Evolutionary conservation across 192 early-diverging fungal genomes (phyloP).

Genomic region (Mortierella alpina): DNA sequence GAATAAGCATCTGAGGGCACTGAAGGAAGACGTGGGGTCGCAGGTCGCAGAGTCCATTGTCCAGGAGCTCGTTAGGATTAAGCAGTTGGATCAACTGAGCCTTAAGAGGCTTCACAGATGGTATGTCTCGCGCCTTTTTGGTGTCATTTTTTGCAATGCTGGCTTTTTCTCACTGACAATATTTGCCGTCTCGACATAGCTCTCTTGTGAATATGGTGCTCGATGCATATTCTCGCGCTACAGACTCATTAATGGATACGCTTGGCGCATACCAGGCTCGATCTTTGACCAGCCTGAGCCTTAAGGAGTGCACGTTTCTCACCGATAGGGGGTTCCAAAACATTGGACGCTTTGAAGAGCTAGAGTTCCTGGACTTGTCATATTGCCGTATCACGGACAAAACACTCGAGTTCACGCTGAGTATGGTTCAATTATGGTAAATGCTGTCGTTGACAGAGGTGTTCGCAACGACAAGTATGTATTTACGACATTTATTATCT

Average conservation of each 20-base stretch:
- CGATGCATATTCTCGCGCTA: conserved; percentile 58
- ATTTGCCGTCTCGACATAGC: conserved; percentile 14
- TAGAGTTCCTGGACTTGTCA: conserved; percentile 59
- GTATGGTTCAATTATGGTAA: neutral
- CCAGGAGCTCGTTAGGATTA: conserved; percentile 49
- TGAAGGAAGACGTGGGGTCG: conserved; percentile 27
- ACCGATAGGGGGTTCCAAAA: conserved; percentile 57
- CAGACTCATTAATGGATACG: conserved; percentile 59
- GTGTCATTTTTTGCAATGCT: conserved; percentile 18
- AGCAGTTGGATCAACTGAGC: conserved; percentile 47
- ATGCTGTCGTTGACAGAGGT: neutral
- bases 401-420: conserved; percentile 32
- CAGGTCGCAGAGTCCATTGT: conserved; percentile 32
- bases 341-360: conserved; percentile 47
- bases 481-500: neutral
- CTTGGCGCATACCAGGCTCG: conserved; percentile 44
- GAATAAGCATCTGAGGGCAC: conserved; percentile 11
- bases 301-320: conserved; percentile 56
- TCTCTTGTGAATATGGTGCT: conserved; percentile 54
- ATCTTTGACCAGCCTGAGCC: conserved; percentile 52
- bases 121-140: conserved; percentile 15
- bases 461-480: neutral
- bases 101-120: conserved; percentile 41
- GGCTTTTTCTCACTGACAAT: neutral
- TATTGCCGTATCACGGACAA: conserved; percentile 63